Percentiles rank a stretch among this genome's conserved stretches.
Evolutionary conservation across 352 stramenopile species (phyloP).

Genomic region (Pythium volutum): DNA sequence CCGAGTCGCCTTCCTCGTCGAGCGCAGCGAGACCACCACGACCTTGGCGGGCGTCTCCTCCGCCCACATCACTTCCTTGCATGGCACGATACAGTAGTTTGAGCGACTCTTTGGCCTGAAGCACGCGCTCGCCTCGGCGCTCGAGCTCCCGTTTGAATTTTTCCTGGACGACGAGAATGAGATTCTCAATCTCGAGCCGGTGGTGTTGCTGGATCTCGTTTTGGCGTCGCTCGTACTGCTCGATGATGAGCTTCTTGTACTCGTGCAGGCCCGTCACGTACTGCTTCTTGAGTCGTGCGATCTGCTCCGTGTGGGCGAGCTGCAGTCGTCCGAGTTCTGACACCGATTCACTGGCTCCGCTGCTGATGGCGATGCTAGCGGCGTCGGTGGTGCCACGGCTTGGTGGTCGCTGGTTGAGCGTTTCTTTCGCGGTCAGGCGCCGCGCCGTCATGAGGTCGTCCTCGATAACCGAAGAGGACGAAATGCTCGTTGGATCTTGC

Average conservation of each 20-base stretch:
- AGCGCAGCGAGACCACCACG: too few relatives aligned
- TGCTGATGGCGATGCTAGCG: neutral
- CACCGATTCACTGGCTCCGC: neutral
- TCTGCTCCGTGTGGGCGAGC: conserved; percentile 33
- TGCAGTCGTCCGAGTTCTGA: conserved; percentile 44
- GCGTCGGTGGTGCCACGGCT: neutral
- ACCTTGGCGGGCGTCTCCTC: too few relatives aligned
- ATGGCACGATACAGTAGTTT: conserved; percentile 64
- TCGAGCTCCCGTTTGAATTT: conserved; percentile 60
- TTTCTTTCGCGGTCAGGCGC: neutral
- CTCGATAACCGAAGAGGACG: conserved; percentile 12
- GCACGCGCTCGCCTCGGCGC: conserved; percentile 46
- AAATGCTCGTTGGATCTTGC: conserved; percentile 27
- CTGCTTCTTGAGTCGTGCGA: conserved; percentile 51
- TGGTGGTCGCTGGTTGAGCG: neutral
- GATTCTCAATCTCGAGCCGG: conserved; percentile 56
- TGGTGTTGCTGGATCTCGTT: conserved; percentile 53
- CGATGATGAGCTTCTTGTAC: conserved; percentile 72
- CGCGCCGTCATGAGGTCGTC: conserved; percentile 4
- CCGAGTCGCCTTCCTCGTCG: conserved; percentile 1
- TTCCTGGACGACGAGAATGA: conserved; percentile 54
- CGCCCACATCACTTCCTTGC: conserved; percentile 9
- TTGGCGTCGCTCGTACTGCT: conserved; percentile 65
- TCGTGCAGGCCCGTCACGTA: conserved; percentile 54
- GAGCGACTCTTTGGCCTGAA: conserved; percentile 51